Conservation (phyloP, 2,329 filamentous ascomycete genomes). For the Arthrobotrys sphaeroides region DNA sequence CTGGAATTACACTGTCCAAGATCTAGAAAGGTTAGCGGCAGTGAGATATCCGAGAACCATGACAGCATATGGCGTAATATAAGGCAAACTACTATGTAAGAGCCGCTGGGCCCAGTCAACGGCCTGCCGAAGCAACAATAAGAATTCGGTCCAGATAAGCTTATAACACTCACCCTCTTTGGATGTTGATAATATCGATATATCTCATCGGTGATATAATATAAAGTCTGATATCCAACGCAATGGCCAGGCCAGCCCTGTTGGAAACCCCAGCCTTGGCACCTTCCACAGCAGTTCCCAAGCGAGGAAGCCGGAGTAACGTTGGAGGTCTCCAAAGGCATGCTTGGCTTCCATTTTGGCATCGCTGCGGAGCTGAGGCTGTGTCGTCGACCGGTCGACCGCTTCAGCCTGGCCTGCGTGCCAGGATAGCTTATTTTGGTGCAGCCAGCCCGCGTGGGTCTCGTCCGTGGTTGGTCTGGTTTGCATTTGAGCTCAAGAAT, state of each 20-base stretch:
- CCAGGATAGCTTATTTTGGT: constrained; percentile 32
- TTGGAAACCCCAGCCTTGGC: constrained; percentile 19
- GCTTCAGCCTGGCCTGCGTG: constrained; percentile 12
- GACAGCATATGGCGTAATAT: too few species aligned
- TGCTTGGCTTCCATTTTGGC: constrained; percentile 46
- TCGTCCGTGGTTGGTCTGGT: constrained; percentile 1
- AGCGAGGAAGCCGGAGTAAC: constrained; percentile 25
- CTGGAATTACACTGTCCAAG: too few species aligned
- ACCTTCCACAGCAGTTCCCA: background rate
- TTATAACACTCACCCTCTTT: background rate
- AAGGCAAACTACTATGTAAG: too few species aligned
- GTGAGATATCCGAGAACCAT: too few species aligned
- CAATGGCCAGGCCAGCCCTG: background rate
- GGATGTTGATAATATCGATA: too few species aligned
- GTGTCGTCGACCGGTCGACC: background rate
- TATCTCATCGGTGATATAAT: background rate
- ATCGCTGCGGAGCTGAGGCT: constrained; percentile 10
- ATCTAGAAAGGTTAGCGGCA: too few species aligned
- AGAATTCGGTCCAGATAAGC: constrained; percentile 1
- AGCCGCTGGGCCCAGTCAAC: too few species aligned
- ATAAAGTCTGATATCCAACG: constrained; percentile 2
- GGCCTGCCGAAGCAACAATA: too few species aligned
- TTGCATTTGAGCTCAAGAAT: constrained; percentile 7
- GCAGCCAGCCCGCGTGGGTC: constrained; percentile 4
- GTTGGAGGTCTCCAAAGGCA: background rate